Conservation (phyloP, 2,329 filamentous ascomycete genomes). For the Pseudogymnoascus verrucosus region DNA sequence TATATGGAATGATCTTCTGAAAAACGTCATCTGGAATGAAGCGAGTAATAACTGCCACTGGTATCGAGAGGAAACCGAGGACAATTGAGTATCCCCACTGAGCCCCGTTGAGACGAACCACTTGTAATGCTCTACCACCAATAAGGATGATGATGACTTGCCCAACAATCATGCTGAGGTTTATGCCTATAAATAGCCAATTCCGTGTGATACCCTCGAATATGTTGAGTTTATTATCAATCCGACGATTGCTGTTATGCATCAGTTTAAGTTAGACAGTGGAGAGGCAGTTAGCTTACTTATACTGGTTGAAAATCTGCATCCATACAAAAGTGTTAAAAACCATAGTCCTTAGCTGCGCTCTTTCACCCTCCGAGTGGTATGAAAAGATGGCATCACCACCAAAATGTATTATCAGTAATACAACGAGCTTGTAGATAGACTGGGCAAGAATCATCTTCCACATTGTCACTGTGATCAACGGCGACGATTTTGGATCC, state of each 20-base stretch:
- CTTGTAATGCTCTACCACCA: conserved; percentile 60
- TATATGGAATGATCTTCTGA: conserved; percentile 21
- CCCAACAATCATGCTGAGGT: conserved; percentile 31
- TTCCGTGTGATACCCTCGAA: conserved; percentile 82
- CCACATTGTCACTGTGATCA: conserved; percentile 48
- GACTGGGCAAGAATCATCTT: conserved; percentile 57
- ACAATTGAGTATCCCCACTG: conserved; percentile 87
- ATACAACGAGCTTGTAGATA: conserved; percentile 53
- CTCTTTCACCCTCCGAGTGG: conserved; percentile 33
- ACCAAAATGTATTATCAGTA: conserved; percentile 78
- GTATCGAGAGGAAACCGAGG: conserved; percentile 76
- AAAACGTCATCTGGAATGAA: conserved; percentile 62
- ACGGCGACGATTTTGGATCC: conserved; percentile 36
- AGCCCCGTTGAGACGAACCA: conserved; percentile 51
- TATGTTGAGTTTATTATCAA: conserved; percentile 94
- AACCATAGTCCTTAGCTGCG: conserved; percentile 49
- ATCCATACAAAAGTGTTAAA: conserved; percentile 68
- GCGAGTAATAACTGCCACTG: conserved; percentile 73
- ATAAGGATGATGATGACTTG: too few species aligned
- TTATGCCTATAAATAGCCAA: conserved; percentile 82
- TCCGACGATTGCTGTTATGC: conserved; percentile 63
- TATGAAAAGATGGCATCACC: conserved; percentile 51
- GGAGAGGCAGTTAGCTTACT: conserved; percentile 37
- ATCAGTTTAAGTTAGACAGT: conserved; percentile 13
- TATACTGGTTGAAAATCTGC: conserved; percentile 85